These are phyloP conservation scores for Macrolepiota dolichaula DNA, from an alignment of 768 basidiomycete genomes.

Conservation along the genomic window DNA sequence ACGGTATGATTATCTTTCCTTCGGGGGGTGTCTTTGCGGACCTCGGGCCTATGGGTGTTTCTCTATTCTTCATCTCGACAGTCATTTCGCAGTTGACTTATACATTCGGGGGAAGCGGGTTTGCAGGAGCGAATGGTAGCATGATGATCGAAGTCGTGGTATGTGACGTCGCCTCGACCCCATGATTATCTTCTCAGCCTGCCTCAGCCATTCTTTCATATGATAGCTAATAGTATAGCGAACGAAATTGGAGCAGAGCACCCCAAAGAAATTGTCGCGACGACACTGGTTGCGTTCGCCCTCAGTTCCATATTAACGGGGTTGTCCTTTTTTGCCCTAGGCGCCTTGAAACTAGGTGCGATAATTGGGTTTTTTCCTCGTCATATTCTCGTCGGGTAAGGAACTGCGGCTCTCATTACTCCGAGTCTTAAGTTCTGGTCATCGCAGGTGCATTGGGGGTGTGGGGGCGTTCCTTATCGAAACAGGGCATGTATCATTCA, in stretches of 20 bases:
- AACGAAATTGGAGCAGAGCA: slow-evolving; percentile 66
- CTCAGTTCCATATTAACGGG: slow-evolving; percentile 88
- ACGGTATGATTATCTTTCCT: slow-evolving; percentile 97
- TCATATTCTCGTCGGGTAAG: slow-evolving; percentile 92
- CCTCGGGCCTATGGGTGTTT: slow-evolving; percentile 87
- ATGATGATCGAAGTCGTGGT: slow-evolving; percentile 99
- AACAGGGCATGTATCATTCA: slow-evolving; percentile 60
- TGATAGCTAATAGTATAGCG: slow-evolving; percentile 78
- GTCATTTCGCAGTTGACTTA: slow-evolving; percentile 82
- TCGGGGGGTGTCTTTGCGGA: slow-evolving; percentile 73
- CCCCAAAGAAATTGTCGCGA: slow-evolving; percentile 76
- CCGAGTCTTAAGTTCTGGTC: not conserved
- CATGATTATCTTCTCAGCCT: not conserved
- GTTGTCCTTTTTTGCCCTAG: slow-evolving; percentile 80
- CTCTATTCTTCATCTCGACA: slow-evolving; percentile 91
- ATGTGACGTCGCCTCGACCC: slow-evolving; percentile 25
- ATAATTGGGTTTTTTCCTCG: slow-evolving; percentile 95
- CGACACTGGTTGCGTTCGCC: slow-evolving; percentile 86
- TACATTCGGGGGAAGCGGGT: slow-evolving; percentile 82
- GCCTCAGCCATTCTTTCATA: slow-evolving; percentile 88
- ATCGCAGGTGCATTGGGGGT: slow-evolving; percentile 79
- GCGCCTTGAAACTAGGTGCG: slow-evolving; percentile 76
- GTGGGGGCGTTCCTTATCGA: slow-evolving; percentile 90
- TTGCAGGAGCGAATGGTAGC: slow-evolving; percentile 87
- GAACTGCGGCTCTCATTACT: not conserved